Conservation (phyloP, 768 basidiomycete genomes). For the Boletus pseudo-olivaceus region DNA sequence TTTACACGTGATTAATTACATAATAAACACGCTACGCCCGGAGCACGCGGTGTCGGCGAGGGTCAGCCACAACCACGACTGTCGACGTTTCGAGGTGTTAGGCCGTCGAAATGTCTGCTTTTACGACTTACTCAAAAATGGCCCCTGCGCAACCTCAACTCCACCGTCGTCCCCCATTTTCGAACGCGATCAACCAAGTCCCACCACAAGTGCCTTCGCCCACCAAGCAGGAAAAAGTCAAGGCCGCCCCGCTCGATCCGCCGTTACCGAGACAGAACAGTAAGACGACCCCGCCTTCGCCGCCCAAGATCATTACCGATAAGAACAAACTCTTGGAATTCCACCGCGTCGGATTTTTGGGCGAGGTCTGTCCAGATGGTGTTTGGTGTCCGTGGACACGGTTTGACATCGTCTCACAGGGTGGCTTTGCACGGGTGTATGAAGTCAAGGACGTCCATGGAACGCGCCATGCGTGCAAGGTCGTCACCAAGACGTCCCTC, state of each 20-base stretch:
- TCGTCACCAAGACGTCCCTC: conserved; percentile 87
- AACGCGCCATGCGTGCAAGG: conserved; percentile 80
- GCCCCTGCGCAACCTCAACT: conserved; percentile 17
- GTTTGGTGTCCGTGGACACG: neutral
- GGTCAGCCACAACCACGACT: conserved; percentile 13
- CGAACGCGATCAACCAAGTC: conserved; percentile 39
- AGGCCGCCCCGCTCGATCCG: conserved; percentile 47
- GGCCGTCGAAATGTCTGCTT: conserved; percentile 41
- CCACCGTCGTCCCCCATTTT: conserved; percentile 41
- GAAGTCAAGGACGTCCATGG: conserved; percentile 78
- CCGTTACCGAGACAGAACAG: conserved; percentile 80
- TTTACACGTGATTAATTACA: conserved; percentile 29
- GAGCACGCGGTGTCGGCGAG: conserved; percentile 12
- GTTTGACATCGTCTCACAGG: conserved; percentile 36
- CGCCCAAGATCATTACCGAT: conserved; percentile 73
- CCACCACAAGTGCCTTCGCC: conserved; percentile 29
- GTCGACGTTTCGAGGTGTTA: conserved; percentile 42
- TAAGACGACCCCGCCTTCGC: conserved; percentile 78
- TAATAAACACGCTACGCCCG: conserved; percentile 28
- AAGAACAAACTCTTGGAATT: conserved; percentile 54
- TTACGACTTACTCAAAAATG: conserved; percentile 36
- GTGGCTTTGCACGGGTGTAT: conserved; percentile 96
- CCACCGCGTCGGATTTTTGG: conserved; percentile 76
- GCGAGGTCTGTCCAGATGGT: conserved; percentile 56
- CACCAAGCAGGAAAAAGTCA: conserved; percentile 38